Base-by-base conservation (phyloP, 1,139 yeast genomes). In the Sugiyamaella neomexicana region DNA sequence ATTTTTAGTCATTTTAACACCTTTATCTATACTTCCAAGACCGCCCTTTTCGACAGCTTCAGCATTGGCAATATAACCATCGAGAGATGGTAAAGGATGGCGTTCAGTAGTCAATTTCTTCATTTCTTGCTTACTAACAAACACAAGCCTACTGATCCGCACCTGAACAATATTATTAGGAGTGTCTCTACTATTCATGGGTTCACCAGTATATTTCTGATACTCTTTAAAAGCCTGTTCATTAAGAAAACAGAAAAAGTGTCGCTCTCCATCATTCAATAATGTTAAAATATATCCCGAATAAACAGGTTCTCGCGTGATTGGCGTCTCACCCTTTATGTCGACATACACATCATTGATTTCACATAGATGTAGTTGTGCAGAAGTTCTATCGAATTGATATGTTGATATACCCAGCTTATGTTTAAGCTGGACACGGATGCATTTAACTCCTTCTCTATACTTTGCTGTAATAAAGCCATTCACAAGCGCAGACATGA, bases 231-330 rank as follows among this genome's bases (percentile, higher is more conserved):
- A 48, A 5, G 55, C 55, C n/a, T 29, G 23, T 31, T 31, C 36
- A 15, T 32, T 29, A 29, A 53, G 20, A 8, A 50, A 15, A 25
- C 56, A 50, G 46, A 50, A 50, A 31, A 54, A 54, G 6, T 34
- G 13, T n/a, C 27, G 16, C 8, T 31, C 17, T 12, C 42, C 41
- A 32, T 54, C 56, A 17, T 48, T 29, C 39, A 54, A 29, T 13
- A 40, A 27, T 5, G 50, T 46, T 7, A 54, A 36, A 13, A 54
- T 40, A 45, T 54, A 50, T 8, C 52, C 54, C 17, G 38, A 25
- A 37, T 50, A 46, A 2, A 13, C 4, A 13, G 49, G 50, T 2
- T 31, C 29, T 5, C 36, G 25, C 3, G 42, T 29, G 5, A 46
- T 39, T 12, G 41, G 38, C n/a, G 17, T 20, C 6, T 39, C 31